Conservation (phyloP, 768 basidiomycete species). For the Cystofilobasidium ferigula region DNA sequence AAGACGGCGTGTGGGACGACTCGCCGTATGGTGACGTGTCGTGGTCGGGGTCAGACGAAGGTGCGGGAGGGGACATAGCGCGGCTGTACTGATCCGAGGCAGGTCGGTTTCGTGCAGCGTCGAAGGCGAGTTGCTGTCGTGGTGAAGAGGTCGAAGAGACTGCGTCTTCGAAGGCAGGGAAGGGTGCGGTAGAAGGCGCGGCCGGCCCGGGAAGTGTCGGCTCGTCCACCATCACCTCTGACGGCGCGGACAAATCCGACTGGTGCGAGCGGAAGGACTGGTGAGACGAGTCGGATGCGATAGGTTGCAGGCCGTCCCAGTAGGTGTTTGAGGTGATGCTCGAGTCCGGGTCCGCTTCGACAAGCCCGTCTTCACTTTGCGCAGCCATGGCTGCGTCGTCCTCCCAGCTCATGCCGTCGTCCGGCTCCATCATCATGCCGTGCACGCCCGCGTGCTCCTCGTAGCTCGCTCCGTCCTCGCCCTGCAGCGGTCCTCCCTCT, state of each 20-base stretch:
- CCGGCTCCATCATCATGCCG: slow-evolving; percentile 44
- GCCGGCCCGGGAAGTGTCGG: background rate
- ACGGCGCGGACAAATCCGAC: background rate
- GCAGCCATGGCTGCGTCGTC: slow-evolving; percentile 51
- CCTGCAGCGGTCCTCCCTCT: slow-evolving; percentile 9
- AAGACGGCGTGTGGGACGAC: background rate
- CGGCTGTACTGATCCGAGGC: background rate
- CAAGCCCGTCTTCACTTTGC: background rate
- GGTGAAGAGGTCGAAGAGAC: background rate
- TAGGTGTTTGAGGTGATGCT: background rate
- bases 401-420: slow-evolving; percentile 84
- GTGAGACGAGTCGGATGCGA: background rate
- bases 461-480: slow-evolving; percentile 35
- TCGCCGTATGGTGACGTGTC: background rate
- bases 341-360: background rate
- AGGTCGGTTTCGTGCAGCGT: background rate
- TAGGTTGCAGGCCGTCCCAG: background rate
- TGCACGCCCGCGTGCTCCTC: slow-evolving; percentile 5
- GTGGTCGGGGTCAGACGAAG: background rate
- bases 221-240: background rate
- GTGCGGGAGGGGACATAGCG: background rate
- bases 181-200: background rate
- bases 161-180: background rate
- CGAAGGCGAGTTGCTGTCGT: background rate
- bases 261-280: background rate